These are phyloP conservation scores for Hyaloperonospora brassicae DNA, from an alignment of 352 stramenopile genomes.

Conservation along the genomic window DNA sequence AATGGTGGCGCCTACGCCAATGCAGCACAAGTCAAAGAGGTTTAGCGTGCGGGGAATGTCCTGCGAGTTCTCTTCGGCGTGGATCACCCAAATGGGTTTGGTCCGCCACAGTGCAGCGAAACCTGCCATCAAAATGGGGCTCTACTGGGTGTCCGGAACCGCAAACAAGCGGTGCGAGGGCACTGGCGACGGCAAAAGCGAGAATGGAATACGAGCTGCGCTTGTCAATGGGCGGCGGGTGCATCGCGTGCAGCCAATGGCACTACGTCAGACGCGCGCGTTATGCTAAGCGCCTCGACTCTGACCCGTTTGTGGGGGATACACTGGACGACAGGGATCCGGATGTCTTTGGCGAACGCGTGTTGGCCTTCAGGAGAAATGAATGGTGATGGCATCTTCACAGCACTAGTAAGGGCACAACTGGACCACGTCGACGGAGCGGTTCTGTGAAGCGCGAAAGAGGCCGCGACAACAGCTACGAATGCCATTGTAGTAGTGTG, in stretches of 20 bases:
- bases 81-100: conserved; percentile 50
- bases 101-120: conserved; percentile 24
- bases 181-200: too few species aligned
- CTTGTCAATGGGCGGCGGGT: conserved; percentile 20
- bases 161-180: too few species aligned
- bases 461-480: too few species aligned
- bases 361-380: background rate
- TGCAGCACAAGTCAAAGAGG: conserved; percentile 76
- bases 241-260: conserved; percentile 20
- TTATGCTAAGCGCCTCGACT: conserved; percentile 18
- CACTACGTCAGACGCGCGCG: conserved; percentile 1
- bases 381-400: too few species aligned
- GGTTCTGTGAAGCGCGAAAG: too few species aligned
- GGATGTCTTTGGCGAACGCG: conserved; percentile 12
- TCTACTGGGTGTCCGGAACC: conserved; percentile 1
- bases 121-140: conserved; percentile 9
- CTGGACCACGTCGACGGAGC: too few species aligned
- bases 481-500: too few species aligned
- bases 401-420: too few species aligned
- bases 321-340: conserved; percentile 10
- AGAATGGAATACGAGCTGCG: background rate
- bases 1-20: conserved; percentile 87
- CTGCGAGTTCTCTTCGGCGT: conserved; percentile 41
- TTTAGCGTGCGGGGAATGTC: conserved; percentile 45
- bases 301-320: conserved; percentile 18